Evolutionary conservation across 371 early-diverging fungal species (phyloP).

Genomic region (Umbelopsis sp.): DNA sequence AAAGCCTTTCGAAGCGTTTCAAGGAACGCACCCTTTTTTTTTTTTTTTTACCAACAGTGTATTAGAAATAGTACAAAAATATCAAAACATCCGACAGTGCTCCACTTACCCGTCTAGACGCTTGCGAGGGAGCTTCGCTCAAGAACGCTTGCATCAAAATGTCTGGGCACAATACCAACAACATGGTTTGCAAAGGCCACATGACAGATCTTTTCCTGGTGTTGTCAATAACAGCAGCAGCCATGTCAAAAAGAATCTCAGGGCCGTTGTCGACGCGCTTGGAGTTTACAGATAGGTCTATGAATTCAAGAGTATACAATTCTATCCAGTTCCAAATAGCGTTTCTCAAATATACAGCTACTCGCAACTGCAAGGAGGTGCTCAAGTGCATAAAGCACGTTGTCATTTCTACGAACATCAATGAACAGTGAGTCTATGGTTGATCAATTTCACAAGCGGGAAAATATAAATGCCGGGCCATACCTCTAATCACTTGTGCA

Average conservation of each 20-base stretch:
- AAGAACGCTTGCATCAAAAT: conserved; percentile 60
- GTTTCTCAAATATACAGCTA: conserved; percentile 70
- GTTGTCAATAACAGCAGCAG: conserved; percentile 68
- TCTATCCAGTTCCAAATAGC: conserved; percentile 92
- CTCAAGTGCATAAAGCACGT: conserved; percentile 66
- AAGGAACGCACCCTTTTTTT: conserved; percentile 59
- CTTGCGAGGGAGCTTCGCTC: conserved; percentile 43
- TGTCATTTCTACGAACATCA: conserved; percentile 56
- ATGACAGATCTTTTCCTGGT: conserved; percentile 61
- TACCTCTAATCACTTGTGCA: conserved; percentile 61
- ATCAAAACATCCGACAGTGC: not conserved
- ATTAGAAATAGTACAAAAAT: not conserved
- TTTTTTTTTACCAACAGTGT: not conserved
- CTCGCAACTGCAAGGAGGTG: conserved; percentile 66
- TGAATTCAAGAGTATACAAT: conserved; percentile 72
- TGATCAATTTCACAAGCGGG: too few species aligned
- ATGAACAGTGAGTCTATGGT: not conserved
- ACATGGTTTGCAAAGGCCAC: conserved; percentile 83
- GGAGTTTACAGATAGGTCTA: conserved; percentile 61
- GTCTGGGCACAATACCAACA: conserved; percentile 78
- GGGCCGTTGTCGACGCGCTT: conserved; percentile 71
- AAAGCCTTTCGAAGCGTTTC: conserved; percentile 67
- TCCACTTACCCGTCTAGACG: conserved; percentile 32
- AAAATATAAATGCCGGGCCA: not conserved
- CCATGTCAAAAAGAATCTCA: conserved; percentile 80